These are phyloP conservation scores for Sarcodon aspratus DNA, from an alignment of 768 basidiomycete species.

Conservation along the genomic window DNA sequence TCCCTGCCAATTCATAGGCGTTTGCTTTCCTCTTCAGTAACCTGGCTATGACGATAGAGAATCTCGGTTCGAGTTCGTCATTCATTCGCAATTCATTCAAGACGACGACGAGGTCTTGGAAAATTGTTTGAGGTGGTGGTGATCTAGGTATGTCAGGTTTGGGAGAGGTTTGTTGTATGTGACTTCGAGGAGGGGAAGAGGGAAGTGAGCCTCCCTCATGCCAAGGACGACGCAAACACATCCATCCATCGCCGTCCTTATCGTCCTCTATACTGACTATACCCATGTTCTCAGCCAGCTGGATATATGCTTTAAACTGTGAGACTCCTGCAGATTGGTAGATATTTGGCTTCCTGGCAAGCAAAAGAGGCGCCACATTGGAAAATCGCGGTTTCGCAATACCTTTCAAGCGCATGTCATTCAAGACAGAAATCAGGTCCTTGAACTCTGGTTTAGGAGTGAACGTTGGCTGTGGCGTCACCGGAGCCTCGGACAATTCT, in stretches of 20 bases:
- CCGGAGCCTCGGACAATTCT: not conserved
- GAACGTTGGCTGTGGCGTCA: not conserved
- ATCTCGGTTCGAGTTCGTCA: not conserved
- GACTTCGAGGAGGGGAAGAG: not conserved
- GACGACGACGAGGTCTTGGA: not conserved
- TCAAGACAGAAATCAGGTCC: not conserved
- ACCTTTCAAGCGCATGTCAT: not conserved
- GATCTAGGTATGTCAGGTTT: no score
- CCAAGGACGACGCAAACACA: not conserved
- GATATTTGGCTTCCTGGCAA: not conserved
- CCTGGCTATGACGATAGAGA: slow-evolving; percentile 3
- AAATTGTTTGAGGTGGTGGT: not conserved
- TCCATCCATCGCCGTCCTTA: not conserved
- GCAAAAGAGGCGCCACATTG: slow-evolving; percentile 4
- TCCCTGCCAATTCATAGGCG: slow-evolving; percentile 13
- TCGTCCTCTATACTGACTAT: slow-evolving; percentile 1
- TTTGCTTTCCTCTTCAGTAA: slow-evolving; percentile 1
- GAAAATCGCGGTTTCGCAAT: not conserved
- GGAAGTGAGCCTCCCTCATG: not conserved
- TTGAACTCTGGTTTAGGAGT: not conserved
- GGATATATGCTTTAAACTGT: slow-evolving; percentile 7
- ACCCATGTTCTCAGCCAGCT: slow-evolving; percentile 5
- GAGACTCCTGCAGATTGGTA: slow-evolving; percentile 4
- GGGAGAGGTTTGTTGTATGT: not conserved
- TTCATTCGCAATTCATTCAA: not conserved